Conservation (phyloP, 805 yeast species). For the Metschnikowia vanudenii region DNA sequence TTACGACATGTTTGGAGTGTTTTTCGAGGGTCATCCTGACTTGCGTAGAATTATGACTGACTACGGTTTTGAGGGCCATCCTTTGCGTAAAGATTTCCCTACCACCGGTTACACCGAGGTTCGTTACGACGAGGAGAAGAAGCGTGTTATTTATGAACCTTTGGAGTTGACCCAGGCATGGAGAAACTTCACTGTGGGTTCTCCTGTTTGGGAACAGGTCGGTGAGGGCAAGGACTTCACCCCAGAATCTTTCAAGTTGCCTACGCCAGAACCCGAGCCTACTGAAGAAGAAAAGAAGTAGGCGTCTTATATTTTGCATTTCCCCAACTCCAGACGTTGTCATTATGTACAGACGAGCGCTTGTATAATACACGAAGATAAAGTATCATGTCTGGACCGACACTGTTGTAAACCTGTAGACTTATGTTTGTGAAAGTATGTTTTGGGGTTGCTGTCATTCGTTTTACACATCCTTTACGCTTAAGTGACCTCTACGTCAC, state of each 20-base stretch:
- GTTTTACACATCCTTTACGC: too few species aligned
- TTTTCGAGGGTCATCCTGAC: slow-evolving; percentile 88
- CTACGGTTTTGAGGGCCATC: slow-evolving; percentile 91
- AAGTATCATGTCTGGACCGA: too few species aligned
- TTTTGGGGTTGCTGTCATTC: too few species aligned
- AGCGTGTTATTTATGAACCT: slow-evolving; percentile 86
- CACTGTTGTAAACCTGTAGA: too few species aligned
- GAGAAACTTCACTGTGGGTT: slow-evolving; percentile 85
- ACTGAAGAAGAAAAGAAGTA: slow-evolving; percentile 35
- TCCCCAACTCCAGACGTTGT: background rate
- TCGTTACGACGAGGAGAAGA: slow-evolving; percentile 86
- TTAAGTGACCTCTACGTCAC: too few species aligned
- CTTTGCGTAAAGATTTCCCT: slow-evolving; percentile 89
- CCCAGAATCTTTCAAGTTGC: slow-evolving; percentile 79
- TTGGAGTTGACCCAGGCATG: slow-evolving; percentile 89
- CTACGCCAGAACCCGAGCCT: slow-evolving; percentile 78
- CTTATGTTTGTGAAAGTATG: too few species aligned
- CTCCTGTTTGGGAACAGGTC: slow-evolving; percentile 89
- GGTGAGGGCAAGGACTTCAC: slow-evolving; percentile 82
- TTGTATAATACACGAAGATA: slow-evolving; percentile 6
- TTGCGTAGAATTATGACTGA: slow-evolving; percentile 87
- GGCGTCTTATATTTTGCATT: slow-evolving; percentile 9
- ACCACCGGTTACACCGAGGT: slow-evolving; percentile 90
- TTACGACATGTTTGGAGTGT: slow-evolving; percentile 82
- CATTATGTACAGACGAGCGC: slow-evolving; percentile 4